Base-by-base conservation (phyloP, 2,329 filamentous ascomycete species). In the Helotiales sp. region DNA sequence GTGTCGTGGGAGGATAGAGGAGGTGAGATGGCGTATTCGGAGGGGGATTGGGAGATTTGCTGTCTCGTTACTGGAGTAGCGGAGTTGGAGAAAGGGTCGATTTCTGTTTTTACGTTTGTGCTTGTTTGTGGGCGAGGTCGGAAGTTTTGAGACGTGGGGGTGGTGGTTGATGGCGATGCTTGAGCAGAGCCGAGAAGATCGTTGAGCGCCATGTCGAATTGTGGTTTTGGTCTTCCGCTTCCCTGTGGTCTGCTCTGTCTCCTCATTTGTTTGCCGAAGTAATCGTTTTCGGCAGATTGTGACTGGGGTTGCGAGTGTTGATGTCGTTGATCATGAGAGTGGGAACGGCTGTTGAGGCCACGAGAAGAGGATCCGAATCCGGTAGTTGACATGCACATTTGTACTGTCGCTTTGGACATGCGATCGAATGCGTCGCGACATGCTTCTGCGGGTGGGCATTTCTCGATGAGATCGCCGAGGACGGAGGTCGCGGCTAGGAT, bases 341-440 rank as follows among this genome's bases (percentile, higher is more conserved):
- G 59, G 6, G 60, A 59, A 12, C 64, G 55, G 10, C 66, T 60
- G 44, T 65, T 63, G n/a, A 68, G 63, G 9, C 63, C 63, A 47
- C 63, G 61, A 15, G 64, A 62, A 5, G 67, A 66, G 10, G 68
- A 67, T 15, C 65, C 62, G 55, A 71, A 71, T 9, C 69, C 69
- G 1, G 69, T 93, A 1, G 88, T 93, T 1, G 89, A 90, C 71
- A 93, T 88, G 65, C 90, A 92, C 93, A 97, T 97, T 70, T 93
- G 91, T 50, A 98, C 89, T 0, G 93, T 98, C 9, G 93, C 93
- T 76, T 95, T 96, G 67, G 91, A 93, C 77, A 96, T 98, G 36
- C 93, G 85, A 67, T 96, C 91, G 71, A 98, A 97, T 0, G 95
- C 93, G 72, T 98, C 93, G 13, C 92, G 86, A 72, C 93, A 98